Evolutionary conservation across 495 filamentous ascomycete species (phyloP), one percentile per base, ranked within the genome.

Genomic region (Penicillium waksmanii): DNA sequence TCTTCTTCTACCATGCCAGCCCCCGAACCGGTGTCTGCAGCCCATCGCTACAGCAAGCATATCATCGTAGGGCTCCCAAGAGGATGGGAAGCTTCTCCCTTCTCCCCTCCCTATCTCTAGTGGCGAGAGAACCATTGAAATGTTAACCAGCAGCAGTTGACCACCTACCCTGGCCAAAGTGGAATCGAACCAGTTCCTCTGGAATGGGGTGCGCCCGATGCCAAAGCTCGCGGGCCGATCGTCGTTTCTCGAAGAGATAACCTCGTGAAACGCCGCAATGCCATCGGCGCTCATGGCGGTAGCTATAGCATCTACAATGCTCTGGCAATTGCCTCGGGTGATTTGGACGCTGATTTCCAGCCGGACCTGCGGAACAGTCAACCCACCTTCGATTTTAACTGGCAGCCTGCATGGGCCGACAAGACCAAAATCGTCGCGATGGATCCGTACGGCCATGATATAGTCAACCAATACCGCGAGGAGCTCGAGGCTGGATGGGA

Each of bases 291-390:
- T 55, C 95, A 98, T 68, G 94, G 95, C 44, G 95, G 95, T 43
- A 97, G 93, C n/a, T 98, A 98, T 66, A 91, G 90, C 64, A 92
- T 97, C 66, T 98, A 98, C 75, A 92, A 96, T 70, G 95, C 95
- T 23, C 81, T 98, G 47, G 95, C 95, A 40, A 84, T 98, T 60
- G 95, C 95, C 21, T 92, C 90, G 64, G 93, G 93, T 62, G 87
- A 97, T 65, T 85, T 98, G 51, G 85, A 89, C 52, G 77, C 84
- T 18, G 85, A 97, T 62, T 93, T 97, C 76, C 89, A 84, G 75
- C 92, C 95, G 13, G 93, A 97, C 71, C 93, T 96, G 74, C 94
- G 90, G 60, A 97, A 98, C 77, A 96, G 90, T 13, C 89, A 97
- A 67, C 95, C 95, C 11, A 93, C 92, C 3, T 92, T 86, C 53